Percentiles rank a stretch among this genome's conserved stretches.
Evolutionary conservation across 768 basidiomycete genomes (phyloP).

Genomic region (Kwoniella europaea): DNA sequence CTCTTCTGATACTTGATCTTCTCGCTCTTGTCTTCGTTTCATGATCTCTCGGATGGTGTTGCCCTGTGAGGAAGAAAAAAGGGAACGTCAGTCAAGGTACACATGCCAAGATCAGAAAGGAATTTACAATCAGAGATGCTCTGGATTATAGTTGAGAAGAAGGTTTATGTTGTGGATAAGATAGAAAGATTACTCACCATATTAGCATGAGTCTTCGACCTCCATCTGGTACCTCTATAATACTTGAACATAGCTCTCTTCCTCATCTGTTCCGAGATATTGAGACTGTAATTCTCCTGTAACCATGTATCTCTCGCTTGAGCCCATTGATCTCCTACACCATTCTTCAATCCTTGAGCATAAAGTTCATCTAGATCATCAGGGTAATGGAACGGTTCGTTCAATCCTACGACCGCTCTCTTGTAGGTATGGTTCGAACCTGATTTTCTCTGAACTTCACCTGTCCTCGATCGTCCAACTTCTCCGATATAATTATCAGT

Average conservation of each 20-base stretch:
- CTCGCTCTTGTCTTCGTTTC: conserved; percentile 60
- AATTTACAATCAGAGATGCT: too few relatives aligned
- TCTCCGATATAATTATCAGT: conserved; percentile 87
- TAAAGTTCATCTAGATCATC: conserved; percentile 78
- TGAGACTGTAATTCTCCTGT: conserved; percentile 67
- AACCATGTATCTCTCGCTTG: conserved; percentile 61
- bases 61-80: conserved; percentile 29
- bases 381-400: conserved; percentile 93
- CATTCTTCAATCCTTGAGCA: conserved; percentile 62
- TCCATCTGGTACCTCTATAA: conserved; percentile 51
- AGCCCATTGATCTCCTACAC: conserved; percentile 53
- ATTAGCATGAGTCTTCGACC: conserved; percentile 52
- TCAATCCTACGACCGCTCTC: conserved; percentile 86
- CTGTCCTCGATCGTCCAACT: conserved; percentile 54
- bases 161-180: too few relatives aligned
- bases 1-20: conserved; percentile 25
- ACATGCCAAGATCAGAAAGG: too few relatives aligned
- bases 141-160: too few relatives aligned
- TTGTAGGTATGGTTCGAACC: conserved; percentile 69
- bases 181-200: conserved; percentile 46
- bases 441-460: conserved; percentile 27
- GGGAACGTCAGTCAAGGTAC: background rate
- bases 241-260: conserved; percentile 57
- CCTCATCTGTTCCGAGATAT: conserved; percentile 55
- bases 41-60: conserved; percentile 66